These are phyloP conservation scores for Kappamyces sp. DNA, from an alignment of 192 early-diverging fungal genomes.

Conservation along the genomic window DNA sequence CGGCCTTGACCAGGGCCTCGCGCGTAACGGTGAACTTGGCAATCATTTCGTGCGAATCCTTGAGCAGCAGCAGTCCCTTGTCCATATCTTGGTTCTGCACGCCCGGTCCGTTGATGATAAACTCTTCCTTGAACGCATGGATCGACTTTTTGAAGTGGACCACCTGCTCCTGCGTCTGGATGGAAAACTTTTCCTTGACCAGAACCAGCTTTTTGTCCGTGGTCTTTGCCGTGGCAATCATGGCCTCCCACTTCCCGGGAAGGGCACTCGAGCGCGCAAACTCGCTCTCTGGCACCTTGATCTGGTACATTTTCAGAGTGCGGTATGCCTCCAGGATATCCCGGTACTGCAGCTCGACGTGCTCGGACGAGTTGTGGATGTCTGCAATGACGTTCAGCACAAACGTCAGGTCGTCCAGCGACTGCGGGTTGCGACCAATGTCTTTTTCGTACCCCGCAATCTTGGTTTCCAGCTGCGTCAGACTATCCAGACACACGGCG, in stretches of 20 bases:
- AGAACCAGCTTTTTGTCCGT: constrained; percentile 51
- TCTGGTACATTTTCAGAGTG: constrained; percentile 46
- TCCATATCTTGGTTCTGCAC: constrained; percentile 51
- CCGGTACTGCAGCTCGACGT: constrained; percentile 48
- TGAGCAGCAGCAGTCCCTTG: constrained; percentile 39
- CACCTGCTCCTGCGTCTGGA: constrained; percentile 50
- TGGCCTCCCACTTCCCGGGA: constrained; percentile 43
- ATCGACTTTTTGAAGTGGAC: constrained; percentile 43
- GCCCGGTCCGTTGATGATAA: constrained; percentile 48
- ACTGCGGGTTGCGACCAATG: constrained; percentile 37
- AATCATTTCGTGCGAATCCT: constrained; percentile 42
- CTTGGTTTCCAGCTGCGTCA: constrained; percentile 25
- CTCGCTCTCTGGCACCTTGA: constrained; percentile 40
- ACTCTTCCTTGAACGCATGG: constrained; percentile 49
- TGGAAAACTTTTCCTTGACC: constrained; percentile 57
- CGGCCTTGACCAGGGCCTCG: constrained; percentile 50
- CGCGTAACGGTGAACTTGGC: constrained; percentile 32
- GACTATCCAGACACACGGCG: constrained; percentile 36
- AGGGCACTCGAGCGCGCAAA: constrained; percentile 32
- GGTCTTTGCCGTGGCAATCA: constrained; percentile 38
- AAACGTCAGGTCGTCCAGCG: constrained; percentile 56
- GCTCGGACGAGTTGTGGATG: constrained; percentile 47
- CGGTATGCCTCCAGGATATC: constrained; percentile 54
- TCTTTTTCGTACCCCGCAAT: constrained; percentile 46
- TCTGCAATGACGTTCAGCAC: constrained; percentile 55